A percentile compares a stretch with the other conserved stretches of the same genome.
Conservation (phyloP, 352 stramenopile species). For the Phytopythium helicoides region DNA sequence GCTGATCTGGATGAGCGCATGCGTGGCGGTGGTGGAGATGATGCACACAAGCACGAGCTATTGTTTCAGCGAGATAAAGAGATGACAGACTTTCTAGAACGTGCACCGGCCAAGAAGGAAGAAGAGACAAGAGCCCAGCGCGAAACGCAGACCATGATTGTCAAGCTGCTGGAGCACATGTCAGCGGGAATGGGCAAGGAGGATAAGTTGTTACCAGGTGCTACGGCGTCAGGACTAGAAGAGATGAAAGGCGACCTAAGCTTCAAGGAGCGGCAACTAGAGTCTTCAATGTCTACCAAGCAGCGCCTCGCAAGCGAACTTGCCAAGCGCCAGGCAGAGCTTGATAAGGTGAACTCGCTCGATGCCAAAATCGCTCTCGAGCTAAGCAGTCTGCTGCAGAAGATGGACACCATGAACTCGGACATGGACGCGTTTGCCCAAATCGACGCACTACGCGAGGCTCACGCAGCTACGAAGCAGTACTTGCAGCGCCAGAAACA, state of each 20-base stretch:
- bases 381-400: slow-evolving; percentile 73
- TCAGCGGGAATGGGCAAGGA: slow-evolving; percentile 62
- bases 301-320: slow-evolving; percentile 83
- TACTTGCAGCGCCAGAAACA: slow-evolving; percentile 65
- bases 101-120: slow-evolving; percentile 73
- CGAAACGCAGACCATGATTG: slow-evolving; percentile 72
- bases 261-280: slow-evolving; percentile 93
- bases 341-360: slow-evolving; percentile 91
- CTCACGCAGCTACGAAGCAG: slow-evolving; percentile 80
- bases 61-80: slow-evolving; percentile 90
- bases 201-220: slow-evolving; percentile 68
- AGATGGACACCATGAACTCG: slow-evolving; percentile 84
- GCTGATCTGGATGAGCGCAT: slow-evolving; percentile 63
- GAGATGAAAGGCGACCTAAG: slow-evolving; percentile 88
- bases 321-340: slow-evolving; percentile 83
- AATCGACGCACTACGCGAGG: slow-evolving; percentile 81
- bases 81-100: slow-evolving; percentile 90
- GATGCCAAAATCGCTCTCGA: slow-evolving; percentile 88
- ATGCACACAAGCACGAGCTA: slow-evolving; percentile 84
- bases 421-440: slow-evolving; percentile 91
- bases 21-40: slow-evolving; percentile 60
- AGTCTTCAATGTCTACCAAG: slow-evolving; percentile 87
- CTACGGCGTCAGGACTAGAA: slow-evolving; percentile 60
- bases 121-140: slow-evolving; percentile 54
- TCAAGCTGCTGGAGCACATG: slow-evolving; percentile 91